These are phyloP conservation scores for Solanum gracilifrons DNA, from an alignment of 257 asterid species.

Conservation along the genomic window DNA sequence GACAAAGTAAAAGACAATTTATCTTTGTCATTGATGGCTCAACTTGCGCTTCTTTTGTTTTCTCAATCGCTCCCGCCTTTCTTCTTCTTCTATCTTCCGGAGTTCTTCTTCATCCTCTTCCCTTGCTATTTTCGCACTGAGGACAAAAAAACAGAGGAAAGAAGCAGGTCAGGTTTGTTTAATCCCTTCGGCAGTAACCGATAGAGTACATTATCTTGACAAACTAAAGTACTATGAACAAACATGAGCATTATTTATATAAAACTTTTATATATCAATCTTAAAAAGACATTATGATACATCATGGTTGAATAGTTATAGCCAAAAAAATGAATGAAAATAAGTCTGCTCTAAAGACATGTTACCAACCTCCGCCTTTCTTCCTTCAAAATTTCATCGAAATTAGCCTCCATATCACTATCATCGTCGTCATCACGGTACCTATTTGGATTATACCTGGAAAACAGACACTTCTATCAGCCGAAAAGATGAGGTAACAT, in stretches of 20 bases:
- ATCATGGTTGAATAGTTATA: neutral
- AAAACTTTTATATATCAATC: neutral
- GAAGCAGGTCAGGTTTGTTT: neutral
- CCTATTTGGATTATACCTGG: constrained; percentile 64
- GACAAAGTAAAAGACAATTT: neutral
- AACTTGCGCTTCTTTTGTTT: constrained; percentile 50
- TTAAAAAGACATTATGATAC: neutral
- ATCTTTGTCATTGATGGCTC: constrained; percentile 7
- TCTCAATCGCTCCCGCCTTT: constrained; percentile 45
- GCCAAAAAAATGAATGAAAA: neutral
- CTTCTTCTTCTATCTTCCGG: constrained; percentile 69
- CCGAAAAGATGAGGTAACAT: neutral
- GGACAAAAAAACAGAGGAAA: neutral
- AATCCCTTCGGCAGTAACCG: neutral
- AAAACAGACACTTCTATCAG: neutral
- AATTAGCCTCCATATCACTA: constrained; percentile 82
- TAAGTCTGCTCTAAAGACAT: neutral
- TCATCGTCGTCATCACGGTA: constrained; percentile 50
- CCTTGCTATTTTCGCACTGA: constrained; percentile 53
- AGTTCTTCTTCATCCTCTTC: constrained; percentile 77
- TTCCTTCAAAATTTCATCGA: constrained; percentile 54
- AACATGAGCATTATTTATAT: neutral
- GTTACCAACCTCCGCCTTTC: constrained; percentile 63
- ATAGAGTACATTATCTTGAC: neutral
- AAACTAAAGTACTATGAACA: neutral